Evolutionary conservation across 2,329 filamentous ascomycete species (phyloP).

Genomic region (Ceratocystis harringtonii): DNA sequence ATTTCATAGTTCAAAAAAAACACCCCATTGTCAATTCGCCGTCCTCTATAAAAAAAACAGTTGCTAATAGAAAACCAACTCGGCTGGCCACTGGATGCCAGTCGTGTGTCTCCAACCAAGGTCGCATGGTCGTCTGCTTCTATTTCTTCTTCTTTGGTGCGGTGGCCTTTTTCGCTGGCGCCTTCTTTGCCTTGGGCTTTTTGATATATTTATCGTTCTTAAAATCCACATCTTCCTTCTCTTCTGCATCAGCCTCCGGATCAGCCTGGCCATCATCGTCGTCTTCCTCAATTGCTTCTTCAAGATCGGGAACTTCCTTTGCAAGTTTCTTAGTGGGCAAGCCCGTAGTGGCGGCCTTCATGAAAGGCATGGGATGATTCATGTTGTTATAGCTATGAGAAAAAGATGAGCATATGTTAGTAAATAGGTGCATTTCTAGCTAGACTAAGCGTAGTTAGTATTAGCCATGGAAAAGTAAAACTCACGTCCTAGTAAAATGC

Average conservation of each 20-base stretch:
- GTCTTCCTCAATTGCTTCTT: constrained; percentile 89
- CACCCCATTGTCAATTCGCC: no score
- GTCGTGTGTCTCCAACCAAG: constrained; percentile 3
- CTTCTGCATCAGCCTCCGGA: constrained; percentile 45
- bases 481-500: constrained; percentile 75
- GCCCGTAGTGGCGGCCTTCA: constrained; percentile 66
- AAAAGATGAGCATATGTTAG: constrained; percentile 15
- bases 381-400: constrained; percentile 62
- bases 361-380: constrained; percentile 83
- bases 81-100: background rate
- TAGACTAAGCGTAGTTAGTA: constrained; percentile 4
- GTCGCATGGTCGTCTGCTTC: background rate
- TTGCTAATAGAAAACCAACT: background rate
- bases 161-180: constrained; percentile 28
- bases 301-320: constrained; percentile 75
- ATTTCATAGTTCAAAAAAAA: no score
- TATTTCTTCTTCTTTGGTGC: constrained; percentile 18
- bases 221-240: constrained; percentile 65
- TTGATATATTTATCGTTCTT: constrained; percentile 96
- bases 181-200: constrained; percentile 58
- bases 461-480: constrained; percentile 20
- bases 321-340: constrained; percentile 51
- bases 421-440: background rate
- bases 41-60: no score
- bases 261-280: constrained; percentile 59